phyloP scores from a whole-genome alignment of 768 basidiomycete genomes.

The Royoungia palumana region DNA sequence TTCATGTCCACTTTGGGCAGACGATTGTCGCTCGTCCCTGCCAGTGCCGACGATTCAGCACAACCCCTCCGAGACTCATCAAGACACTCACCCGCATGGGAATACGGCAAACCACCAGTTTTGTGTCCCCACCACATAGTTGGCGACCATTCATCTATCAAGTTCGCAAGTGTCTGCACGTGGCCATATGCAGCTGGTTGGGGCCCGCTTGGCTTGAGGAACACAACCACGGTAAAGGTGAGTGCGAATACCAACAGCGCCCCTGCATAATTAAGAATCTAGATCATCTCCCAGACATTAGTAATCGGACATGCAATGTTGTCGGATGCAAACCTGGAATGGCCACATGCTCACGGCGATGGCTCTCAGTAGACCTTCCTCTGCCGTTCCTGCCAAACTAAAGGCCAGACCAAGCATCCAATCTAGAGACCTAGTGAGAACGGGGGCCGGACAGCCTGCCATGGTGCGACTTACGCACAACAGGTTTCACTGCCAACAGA shows the following conservation, averaged over 20 bases:
- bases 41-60: neutral
- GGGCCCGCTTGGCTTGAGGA: conserved; percentile 17
- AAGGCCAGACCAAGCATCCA: conserved; percentile 34
- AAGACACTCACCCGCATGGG: conserved; percentile 22
- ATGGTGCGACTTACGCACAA: conserved; percentile 25
- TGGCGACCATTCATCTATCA: conserved; percentile 36
- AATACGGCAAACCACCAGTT: neutral
- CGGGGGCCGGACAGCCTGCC: too few species aligned
- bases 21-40: conserved; percentile 25
- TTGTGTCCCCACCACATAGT: conserved; percentile 33
- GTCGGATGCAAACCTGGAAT: conserved; percentile 16
- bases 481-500: conserved; percentile 20
- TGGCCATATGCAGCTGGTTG: conserved; percentile 35
- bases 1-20: conserved; percentile 22
- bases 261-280: conserved; percentile 29
- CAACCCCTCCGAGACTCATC: neutral
- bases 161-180: conserved; percentile 32
- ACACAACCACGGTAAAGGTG: conserved; percentile 10
- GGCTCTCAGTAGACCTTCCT: conserved; percentile 6
- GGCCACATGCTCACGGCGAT: conserved; percentile 26
- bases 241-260: conserved; percentile 21
- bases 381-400: conserved; percentile 14
- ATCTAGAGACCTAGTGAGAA: conserved; percentile 13
- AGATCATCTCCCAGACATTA: neutral
- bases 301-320: neutral